Base-by-base conservation (phyloP, 306 rosid genomes). In the Crotalaria pallida region DNA sequence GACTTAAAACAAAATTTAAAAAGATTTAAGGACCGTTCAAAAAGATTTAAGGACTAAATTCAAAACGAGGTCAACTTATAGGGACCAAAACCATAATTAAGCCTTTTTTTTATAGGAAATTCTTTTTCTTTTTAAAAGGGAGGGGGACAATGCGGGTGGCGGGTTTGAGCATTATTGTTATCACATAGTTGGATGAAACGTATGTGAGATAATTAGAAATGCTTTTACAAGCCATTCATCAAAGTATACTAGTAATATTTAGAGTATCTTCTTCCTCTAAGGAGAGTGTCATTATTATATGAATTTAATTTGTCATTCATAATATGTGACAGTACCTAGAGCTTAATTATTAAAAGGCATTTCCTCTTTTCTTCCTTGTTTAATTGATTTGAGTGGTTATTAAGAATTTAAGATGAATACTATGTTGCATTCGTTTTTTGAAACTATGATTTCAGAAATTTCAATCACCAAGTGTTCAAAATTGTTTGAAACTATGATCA, bases 301-400 rank as follows among this genome's bases (percentile, higher is more conserved):
- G 4, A 15, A 45, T 24, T 17, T 7, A 36, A 62, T 61, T 80
- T 74, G 44, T 61, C 48, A 48, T 31, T 55, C 58, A 45, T 27
- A 6, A 26, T 33, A 5, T 55, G 69, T 57, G 31, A 18, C 62
- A 69, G 69, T 74, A 80, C 33, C 63, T 24, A 67, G 13, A 51
- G 33, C 61, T 56, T 44, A 15, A 41, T 12, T 48, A 41, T 12
- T 48, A 26, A 13, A 12, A 6, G 9, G 5, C 31, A 1, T 58
- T 33, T 9, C 1, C 9, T 17, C 34, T 58, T 48, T 58, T 47
- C 5, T 34, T 3, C 24, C 18, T 16, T 67, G 55, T 45, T 27
- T 57, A 17, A 44, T 57, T 1, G 18, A 33, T 43, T 65, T 53
- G 16, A 12, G 5, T 27, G 47, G 43, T 33, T 53, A 12, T 64